Evolutionary conservation across 306 rosid genomes (phyloP).

Genomic region (Cucurbita maxima): DNA sequence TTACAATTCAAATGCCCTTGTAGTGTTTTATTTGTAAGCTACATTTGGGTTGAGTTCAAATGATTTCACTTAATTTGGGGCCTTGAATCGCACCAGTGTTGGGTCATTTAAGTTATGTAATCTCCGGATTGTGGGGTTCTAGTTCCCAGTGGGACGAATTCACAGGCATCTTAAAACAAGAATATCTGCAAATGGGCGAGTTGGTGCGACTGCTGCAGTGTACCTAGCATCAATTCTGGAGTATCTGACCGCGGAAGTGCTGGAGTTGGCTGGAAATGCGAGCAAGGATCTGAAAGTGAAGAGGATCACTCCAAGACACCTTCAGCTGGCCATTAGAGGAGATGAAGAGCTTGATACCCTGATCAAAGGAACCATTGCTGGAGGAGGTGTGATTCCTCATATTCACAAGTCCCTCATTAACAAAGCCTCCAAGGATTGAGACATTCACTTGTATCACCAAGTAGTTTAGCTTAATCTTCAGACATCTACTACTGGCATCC

Average conservation of each 20-base stretch:
- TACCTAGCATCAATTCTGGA: slow-evolving; percentile 91
- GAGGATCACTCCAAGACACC: slow-evolving; percentile 95
- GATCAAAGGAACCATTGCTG: slow-evolving; percentile 93
- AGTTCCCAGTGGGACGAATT: slow-evolving; percentile 95
- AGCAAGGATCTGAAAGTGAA: slow-evolving; percentile 94
- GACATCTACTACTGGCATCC: not conserved
- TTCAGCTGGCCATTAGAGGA: slow-evolving; percentile 92
- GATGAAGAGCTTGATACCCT: slow-evolving; percentile 96
- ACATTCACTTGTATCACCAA: not conserved
- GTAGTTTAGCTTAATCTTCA: not conserved
- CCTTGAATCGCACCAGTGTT: not conserved
- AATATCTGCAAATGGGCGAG: slow-evolving; percentile 77
- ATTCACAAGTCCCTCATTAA: slow-evolving; percentile 94
- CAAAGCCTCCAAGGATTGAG: slow-evolving; percentile 76
- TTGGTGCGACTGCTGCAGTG: slow-evolving; percentile 93
- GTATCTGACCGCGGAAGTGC: slow-evolving; percentile 89
- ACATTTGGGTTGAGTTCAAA: not conserved
- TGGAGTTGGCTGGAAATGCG: slow-evolving; percentile 87
- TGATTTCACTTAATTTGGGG: not conserved
- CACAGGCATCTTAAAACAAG: slow-evolving; percentile 79
- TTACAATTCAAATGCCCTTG: not conserved
- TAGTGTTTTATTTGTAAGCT: not conserved
- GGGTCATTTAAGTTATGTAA: not conserved
- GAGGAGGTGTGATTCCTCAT: slow-evolving; percentile 97
- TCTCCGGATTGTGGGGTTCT: not conserved